Evolutionary conservation across 2,329 filamentous ascomycete species (phyloP).

Genomic region (Phialocephala subalpina): DNA sequence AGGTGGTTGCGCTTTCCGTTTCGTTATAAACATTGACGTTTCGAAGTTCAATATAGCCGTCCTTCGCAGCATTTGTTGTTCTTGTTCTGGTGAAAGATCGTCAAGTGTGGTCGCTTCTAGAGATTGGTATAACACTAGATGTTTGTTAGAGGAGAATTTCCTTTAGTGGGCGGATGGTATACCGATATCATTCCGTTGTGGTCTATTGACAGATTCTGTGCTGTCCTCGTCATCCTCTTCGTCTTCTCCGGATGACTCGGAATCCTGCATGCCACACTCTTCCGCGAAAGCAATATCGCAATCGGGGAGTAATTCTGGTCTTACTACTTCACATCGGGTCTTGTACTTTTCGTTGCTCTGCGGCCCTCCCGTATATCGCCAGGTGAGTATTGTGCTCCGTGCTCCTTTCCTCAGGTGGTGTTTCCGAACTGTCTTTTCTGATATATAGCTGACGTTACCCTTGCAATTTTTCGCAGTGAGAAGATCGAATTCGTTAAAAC

Average conservation of each 20-base stretch:
- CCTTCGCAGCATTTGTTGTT: not conserved
- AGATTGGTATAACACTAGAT: not conserved
- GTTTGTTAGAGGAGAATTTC: not conserved
- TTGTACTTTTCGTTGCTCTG: not conserved
- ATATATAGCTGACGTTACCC: constrained; percentile 1
- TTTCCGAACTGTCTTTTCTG: not conserved
- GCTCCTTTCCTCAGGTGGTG: not conserved
- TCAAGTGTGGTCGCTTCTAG: not conserved
- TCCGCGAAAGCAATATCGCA: not conserved
- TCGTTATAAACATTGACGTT: not conserved
- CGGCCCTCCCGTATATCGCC: not conserved
- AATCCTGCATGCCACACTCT: no score
- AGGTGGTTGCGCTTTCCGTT: not conserved
- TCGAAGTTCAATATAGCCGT: not conserved
- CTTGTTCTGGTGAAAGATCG: not conserved
- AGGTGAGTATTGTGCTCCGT: not conserved
- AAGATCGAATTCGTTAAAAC: not conserved
- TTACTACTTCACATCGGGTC: not conserved
- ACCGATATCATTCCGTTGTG: not conserved
- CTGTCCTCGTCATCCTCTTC: not conserved
- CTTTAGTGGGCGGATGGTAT: not conserved
- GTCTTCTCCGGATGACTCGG: no score
- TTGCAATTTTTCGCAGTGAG: not conserved
- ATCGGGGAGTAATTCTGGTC: not conserved
- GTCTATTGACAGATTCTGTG: not conserved